Evolutionary conservation across 352 stramenopile genomes (phyloP), one percentile per base, ranked within the genome.

Genomic region (Phytophthora fragariae): DNA sequence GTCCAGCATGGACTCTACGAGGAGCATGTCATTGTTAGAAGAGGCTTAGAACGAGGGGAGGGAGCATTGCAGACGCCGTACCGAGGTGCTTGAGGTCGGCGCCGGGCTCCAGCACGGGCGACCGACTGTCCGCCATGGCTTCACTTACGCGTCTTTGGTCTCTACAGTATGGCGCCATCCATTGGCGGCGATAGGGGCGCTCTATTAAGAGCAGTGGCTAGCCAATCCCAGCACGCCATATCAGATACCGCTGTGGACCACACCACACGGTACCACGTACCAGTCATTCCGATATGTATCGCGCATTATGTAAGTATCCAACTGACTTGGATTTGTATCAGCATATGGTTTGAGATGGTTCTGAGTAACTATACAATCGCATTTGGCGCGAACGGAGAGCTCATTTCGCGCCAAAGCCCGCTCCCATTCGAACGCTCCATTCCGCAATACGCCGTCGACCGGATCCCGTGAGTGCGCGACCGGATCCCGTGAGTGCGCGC

Each of bases 31-130:
- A 57, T 9, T 8, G 21, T 55, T 63, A 60, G 37, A 19, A 60
- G 2, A 5, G 31, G 9, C 10, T 44, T 12, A 17, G 8, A 3
- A 11, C 41, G n/a, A 9, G 41, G 15, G 41, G 14, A 44, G 19
- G 52, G 5, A 15, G 47, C 47, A 15, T 9, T 29, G 47, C n/a
- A 2, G 10, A 55, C 7, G 35, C 35, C 70, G 47, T 65, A 88
- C 81, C 81, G 63, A 86, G 76, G 12, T 84, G 68, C 62, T 86
- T 85, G 47, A 88, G 79, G 56, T 88, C 79, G 1, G 69, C 70
- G 44, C 71, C 71, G 11, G 78, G 78, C 65, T 80, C 79, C 19
- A 88, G 73, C 58, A 88, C 68, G 12, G 79, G 74, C 64, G 79
- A 85, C 44, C 67, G 72, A 76, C 67, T 69, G 66, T 86, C 81